Percentiles rank a stretch among this genome's conserved stretches.
phyloP scores from a whole-genome alignment of 495 filamentous ascomycete genomes.

The Aspergillus indologenus region DNA sequence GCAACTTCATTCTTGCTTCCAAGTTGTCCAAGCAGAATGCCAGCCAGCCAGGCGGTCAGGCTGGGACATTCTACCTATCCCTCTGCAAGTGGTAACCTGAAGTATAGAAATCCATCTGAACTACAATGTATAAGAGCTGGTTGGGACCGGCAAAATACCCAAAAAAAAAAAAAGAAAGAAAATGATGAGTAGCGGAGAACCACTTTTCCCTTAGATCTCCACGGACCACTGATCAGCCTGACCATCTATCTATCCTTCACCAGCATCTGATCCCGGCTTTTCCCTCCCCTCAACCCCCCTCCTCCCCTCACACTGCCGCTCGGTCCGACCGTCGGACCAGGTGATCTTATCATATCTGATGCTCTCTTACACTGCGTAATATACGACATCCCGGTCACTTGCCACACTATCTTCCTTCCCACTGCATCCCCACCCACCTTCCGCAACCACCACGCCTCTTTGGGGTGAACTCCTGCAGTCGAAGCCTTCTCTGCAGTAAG shows the following conservation, averaged over 20 bases:
- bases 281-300: no score
- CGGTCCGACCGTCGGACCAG: conserved; percentile 18
- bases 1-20: conserved; percentile 4
- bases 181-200: background rate
- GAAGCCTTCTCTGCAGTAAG: conserved; percentile 9
- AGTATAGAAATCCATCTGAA: no score
- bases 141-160: no score
- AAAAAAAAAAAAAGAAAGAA: background rate
- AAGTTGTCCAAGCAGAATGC: conserved; percentile 3
- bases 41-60: background rate
- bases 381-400: conserved; percentile 14
- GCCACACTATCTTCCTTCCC: conserved; percentile 20
- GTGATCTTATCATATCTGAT: conserved; percentile 32
- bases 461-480: conserved; percentile 8
- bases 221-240: conserved; percentile 1
- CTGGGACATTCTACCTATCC: background rate
- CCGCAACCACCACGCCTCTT: conserved; percentile 4
- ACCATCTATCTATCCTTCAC: background rate
- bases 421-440: conserved; percentile 13
- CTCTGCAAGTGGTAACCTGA: no score
- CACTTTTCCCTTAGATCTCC: background rate
- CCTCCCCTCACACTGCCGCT: background rate
- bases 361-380: conserved; percentile 10
- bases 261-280: conserved; percentile 6
- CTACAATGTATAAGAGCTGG: background rate